Conservation (phyloP, 768 basidiomycete genomes). For the Daedaleopsis sinensis region DNA sequence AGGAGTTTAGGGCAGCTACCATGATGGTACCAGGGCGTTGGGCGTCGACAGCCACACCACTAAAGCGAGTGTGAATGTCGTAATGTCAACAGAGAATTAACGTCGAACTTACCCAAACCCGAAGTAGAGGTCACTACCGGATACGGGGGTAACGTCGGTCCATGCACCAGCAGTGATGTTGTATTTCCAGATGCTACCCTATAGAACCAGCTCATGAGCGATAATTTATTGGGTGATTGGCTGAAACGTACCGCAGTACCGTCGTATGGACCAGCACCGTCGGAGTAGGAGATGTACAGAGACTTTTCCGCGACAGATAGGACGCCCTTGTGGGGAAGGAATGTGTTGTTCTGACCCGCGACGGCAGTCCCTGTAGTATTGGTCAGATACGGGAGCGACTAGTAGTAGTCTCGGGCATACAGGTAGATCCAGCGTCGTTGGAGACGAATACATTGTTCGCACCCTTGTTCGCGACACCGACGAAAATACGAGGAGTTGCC, state of each 20-base stretch:
- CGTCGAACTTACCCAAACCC: slow-evolving; percentile 48
- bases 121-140: slow-evolving; percentile 59
- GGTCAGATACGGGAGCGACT: background rate
- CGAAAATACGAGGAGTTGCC: slow-evolving; percentile 66
- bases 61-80: background rate
- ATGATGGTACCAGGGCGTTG: slow-evolving; percentile 66
- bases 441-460: slow-evolving; percentile 58
- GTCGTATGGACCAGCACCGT: slow-evolving; percentile 66
- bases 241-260: slow-evolving; percentile 38
- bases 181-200: slow-evolving; percentile 40
- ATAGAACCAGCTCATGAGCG: background rate
- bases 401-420: slow-evolving; percentile 37
- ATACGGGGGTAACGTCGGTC: slow-evolving; percentile 66
- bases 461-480: slow-evolving; percentile 63
- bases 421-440: slow-evolving; percentile 58
- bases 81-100: background rate
- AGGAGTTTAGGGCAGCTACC: slow-evolving; percentile 57
- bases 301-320: slow-evolving; percentile 57
- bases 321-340: slow-evolving; percentile 68
- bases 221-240: too few relatives aligned
- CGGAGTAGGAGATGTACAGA: slow-evolving; percentile 62
- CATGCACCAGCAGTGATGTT: slow-evolving; percentile 56
- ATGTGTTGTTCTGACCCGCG: slow-evolving; percentile 58
- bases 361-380: slow-evolving; percentile 52
- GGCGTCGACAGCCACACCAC: slow-evolving; percentile 59